Conservation (phyloP, 345 rosid species). For the Populus simonii region DNA sequence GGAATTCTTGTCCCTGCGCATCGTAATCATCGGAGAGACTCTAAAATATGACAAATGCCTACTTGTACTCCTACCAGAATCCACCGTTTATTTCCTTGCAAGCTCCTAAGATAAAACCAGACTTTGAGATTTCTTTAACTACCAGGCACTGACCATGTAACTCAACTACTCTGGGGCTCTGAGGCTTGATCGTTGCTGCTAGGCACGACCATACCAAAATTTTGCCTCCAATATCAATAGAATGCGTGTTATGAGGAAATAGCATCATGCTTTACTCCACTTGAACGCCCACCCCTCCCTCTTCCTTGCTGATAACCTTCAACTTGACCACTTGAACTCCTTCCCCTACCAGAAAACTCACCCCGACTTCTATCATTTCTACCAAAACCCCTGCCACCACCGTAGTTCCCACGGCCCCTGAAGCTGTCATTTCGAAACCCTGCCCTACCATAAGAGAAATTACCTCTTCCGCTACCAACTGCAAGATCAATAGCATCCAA, state of each 20-base stretch:
- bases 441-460: constrained; percentile 21
- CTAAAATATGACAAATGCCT: constrained; percentile 9
- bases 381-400: constrained; percentile 15
- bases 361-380: constrained; percentile 20
- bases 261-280: constrained; percentile 1
- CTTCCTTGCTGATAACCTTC: constrained; percentile 31
- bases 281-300: constrained; percentile 36
- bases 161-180: too few relatives aligned
- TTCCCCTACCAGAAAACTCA: constrained; percentile 20
- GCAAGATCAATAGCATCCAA: not conserved
- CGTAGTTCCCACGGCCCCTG: constrained; percentile 20
- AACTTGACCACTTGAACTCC: constrained; percentile 20
- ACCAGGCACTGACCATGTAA: too few relatives aligned
- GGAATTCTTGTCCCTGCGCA: constrained; percentile 4
- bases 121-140: not conserved
- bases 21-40: not conserved
- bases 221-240: constrained; percentile 5
- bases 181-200: not conserved
- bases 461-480: constrained; percentile 27
- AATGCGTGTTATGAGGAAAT: constrained; percentile 6
- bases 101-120: not conserved
- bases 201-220: constrained; percentile 4
- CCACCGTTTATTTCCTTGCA: not conserved
- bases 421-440: constrained; percentile 21
- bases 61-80: not conserved